A percentile compares a stretch with the other conserved stretches of the same genome.
Evolutionary conservation across 129 eudicot species (phyloP).

Genomic region (Logfia minima): DNA sequence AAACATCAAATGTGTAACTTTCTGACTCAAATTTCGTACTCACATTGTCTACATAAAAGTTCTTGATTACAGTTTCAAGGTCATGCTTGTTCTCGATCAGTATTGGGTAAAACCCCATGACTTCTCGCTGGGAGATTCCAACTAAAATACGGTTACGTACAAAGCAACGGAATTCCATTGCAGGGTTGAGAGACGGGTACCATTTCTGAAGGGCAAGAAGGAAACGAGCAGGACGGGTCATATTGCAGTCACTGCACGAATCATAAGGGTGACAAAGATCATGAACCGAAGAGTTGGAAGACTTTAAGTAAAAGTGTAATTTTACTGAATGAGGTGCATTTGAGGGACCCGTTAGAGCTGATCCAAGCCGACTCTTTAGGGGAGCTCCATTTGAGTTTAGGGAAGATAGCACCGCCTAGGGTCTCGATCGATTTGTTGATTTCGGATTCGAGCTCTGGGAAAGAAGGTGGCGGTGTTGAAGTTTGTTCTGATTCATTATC

Average conservation of each 20-base stretch:
- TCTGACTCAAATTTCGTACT: conserved; percentile 52
- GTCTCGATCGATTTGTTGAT: conserved; percentile 64
- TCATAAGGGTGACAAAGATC: conserved; percentile 87
- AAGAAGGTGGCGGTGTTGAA: conserved; percentile 61
- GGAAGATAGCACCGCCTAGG: conserved; percentile 81
- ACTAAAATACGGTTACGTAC: conserved; percentile 42
- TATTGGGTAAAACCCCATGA: conserved; percentile 75
- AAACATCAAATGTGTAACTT: conserved; percentile 83
- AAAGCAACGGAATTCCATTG: conserved; percentile 96
- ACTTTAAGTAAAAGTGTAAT: conserved; percentile 62
- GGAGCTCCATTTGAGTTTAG: conserved; percentile 93
- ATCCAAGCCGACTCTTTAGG: conserved; percentile 97
- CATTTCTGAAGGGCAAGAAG: conserved; percentile 82
- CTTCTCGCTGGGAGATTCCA: conserved; percentile 92
- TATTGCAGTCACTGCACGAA: conserved; percentile 52
- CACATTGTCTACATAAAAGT: conserved; percentile 48
- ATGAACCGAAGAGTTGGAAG: conserved; percentile 81
- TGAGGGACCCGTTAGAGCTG: conserved; percentile 69
- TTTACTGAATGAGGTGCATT: conserved; percentile 74
- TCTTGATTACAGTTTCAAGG: conserved; percentile 34
- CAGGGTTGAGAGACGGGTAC: conserved; percentile 73
- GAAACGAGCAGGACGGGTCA: conserved; percentile 54
- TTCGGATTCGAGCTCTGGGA: conserved; percentile 73
- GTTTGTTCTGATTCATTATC: conserved; percentile 67
- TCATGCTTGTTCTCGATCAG: conserved; percentile 47